A percentile compares a stretch with the other conserved stretches of the same genome.
Conservation (phyloP, 2,329 filamentous ascomycete species). For the Penicillium corylophilum region DNA sequence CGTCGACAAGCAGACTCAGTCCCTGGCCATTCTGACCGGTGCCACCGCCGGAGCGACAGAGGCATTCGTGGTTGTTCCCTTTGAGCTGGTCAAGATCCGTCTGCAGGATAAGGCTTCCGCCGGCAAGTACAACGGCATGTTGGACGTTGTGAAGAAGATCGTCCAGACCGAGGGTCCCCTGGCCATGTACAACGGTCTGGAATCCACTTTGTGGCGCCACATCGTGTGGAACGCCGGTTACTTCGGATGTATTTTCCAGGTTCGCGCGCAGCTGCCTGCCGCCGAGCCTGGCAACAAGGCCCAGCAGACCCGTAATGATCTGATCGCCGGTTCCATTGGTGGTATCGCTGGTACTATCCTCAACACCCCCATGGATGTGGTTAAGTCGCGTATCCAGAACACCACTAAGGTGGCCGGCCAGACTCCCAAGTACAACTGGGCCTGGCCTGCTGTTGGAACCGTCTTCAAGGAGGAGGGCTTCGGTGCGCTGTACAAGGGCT, state of each 20-base stretch:
- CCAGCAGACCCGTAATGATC: conserved; percentile 79
- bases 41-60: conserved; percentile 94
- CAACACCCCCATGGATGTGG: conserved; percentile 95
- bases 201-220: conserved; percentile 96
- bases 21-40: conserved; percentile 86
- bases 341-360: conserved; percentile 87
- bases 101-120: conserved; percentile 94
- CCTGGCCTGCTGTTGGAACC: conserved; percentile 79
- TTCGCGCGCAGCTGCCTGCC: conserved; percentile 77
- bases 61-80: conserved; percentile 94
- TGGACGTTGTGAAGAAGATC: conserved; percentile 62
- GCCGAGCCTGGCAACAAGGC: conserved; percentile 69
- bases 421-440: conserved; percentile 97
- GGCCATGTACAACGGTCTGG: conserved; percentile 93
- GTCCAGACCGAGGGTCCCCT: conserved; percentile 78
- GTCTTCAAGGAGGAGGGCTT: conserved; percentile 94
- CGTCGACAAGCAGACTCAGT: conserved; percentile 82
- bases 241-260: conserved; percentile 98
- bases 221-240: conserved; percentile 92
- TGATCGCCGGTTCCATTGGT: conserved; percentile 82
- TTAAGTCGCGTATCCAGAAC: conserved; percentile 98
- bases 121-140: conserved; percentile 62
- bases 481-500: conserved; percentile 91
- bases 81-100: conserved; percentile 97
- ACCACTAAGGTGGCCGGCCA: conserved; percentile 77